Evolutionary conservation across 176 grass and related monocot species (phyloP), one percentile per base, ranked within the genome.

Genomic region (Carex pumila): DNA sequence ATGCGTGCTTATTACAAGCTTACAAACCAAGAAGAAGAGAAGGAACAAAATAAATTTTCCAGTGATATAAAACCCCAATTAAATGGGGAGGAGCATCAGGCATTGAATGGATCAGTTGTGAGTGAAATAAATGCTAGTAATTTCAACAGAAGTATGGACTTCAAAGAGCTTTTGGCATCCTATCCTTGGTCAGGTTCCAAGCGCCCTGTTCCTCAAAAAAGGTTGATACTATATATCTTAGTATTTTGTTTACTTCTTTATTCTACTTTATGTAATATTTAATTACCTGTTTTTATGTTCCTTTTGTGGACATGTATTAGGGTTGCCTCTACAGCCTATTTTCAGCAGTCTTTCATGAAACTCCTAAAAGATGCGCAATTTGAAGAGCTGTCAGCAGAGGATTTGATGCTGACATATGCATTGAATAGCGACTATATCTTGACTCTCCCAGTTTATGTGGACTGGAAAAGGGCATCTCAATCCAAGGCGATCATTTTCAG

Each of bases 401-500:
- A 98, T 54, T 86, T 98, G 68, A 76, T 93, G 73, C 81, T 93
- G 21, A 91, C 92, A 0, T 87, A 89, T 29, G 88, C 95, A 39
- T 86, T 98, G 0, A 95, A 98, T 50, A 95, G 9, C 7, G 92
- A 98, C 78, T 98, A 95, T 88, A 93, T 98, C 32, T 81, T 95
- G 80, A 98, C 92, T 1, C 57, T 98, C 18, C 95, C 92, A 1
- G 88, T 98, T 84, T 95, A 93, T 30, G 88, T 98, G 0, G 92
- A 98, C 3, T 98, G 95, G 95, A 95, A 98, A 55, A 95, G 69
- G 66, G 89, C 92, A 55, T 92, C 89, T 25, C 73, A 93, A 32
- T 98, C 92, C 1, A 98, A 98, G 12, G 93, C 91, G 0, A 98
- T 98, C 53, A 95, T 98, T 91, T 98, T 98, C 86, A 87, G 93